phyloP scores from a whole-genome alignment of 1,284 basidiomycete species.

The Apiotrichum montevideense region DNA sequence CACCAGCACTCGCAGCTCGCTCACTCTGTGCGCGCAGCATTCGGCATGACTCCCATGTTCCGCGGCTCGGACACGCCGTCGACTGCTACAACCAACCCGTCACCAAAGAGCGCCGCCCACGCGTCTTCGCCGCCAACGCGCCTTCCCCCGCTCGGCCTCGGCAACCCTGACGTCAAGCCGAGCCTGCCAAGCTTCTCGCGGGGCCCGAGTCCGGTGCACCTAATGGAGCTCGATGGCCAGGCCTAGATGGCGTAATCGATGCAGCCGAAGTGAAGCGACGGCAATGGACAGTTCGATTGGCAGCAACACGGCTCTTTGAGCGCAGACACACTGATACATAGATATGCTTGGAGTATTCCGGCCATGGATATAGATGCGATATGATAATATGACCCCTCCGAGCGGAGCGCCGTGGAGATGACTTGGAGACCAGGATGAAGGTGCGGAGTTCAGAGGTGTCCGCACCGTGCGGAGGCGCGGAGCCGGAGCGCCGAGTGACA shows the following conservation, averaged over 20 bases:
- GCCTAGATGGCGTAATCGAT: slow-evolving; percentile 1
- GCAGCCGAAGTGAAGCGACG: background rate
- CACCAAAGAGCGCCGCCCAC: slow-evolving; percentile 22
- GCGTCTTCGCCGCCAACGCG: slow-evolving; percentile 25
- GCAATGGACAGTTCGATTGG: too few relatives aligned
- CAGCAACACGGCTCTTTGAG: background rate
- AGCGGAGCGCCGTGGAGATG: background rate
- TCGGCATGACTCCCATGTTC: slow-evolving; percentile 81
- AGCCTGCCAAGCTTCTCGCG: slow-evolving; percentile 16
- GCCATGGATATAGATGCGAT: slow-evolving; percentile 11
- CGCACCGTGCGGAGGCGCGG: too few relatives aligned
- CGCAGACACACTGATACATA: slow-evolving; percentile 1
- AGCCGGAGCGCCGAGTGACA: too few relatives aligned
- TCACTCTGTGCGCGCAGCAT: slow-evolving; percentile 66
- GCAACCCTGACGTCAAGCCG: slow-evolving; percentile 15
- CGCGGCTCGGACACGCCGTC: slow-evolving; percentile 21
- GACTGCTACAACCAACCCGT: slow-evolving; percentile 17
- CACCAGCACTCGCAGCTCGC: slow-evolving; percentile 31
- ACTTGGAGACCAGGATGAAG: too few relatives aligned
- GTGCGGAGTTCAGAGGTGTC: too few relatives aligned
- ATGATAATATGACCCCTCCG: background rate
- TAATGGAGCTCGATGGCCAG: slow-evolving; percentile 23
- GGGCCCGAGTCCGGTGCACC: slow-evolving; percentile 17
- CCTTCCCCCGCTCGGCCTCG: slow-evolving; percentile 31
- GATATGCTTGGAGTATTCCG: slow-evolving; percentile 6